These are phyloP conservation scores for Casuarina cunninghamiana DNA, from an alignment of 306 rosid species.

Conservation along the genomic window DNA sequence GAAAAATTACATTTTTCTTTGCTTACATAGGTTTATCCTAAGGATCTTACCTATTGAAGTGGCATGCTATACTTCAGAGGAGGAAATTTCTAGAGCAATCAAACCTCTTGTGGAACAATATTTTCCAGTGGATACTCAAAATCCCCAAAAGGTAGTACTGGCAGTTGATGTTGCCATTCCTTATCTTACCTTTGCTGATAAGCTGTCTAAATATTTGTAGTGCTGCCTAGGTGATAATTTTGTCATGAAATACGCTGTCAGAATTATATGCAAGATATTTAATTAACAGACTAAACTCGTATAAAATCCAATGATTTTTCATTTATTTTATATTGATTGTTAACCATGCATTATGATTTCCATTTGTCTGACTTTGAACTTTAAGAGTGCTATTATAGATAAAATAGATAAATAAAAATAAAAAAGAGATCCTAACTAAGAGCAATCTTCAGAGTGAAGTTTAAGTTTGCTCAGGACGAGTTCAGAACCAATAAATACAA, in stretches of 20 bases:
- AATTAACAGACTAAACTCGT: background rate
- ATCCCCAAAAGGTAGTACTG: conserved; percentile 64
- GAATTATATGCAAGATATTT: background rate
- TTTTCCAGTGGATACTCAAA: conserved; percentile 69
- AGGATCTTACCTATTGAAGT: conserved; percentile 88
- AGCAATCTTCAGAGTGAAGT: background rate
- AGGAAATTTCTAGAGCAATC: conserved; percentile 81
- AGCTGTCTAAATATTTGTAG: conserved; percentile 4
- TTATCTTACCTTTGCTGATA: conserved; percentile 13
- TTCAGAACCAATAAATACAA: background rate
- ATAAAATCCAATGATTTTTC: background rate
- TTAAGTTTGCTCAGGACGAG: background rate
- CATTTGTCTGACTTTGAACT: background rate
- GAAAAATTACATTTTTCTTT: conserved; percentile 8
- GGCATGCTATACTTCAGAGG: conserved; percentile 94
- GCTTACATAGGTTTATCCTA: conserved; percentile 71
- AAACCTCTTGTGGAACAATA: conserved; percentile 67
- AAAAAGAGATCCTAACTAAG: too few relatives aligned
- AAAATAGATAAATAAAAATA: too few relatives aligned
- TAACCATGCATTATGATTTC: background rate
- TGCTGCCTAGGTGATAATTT: conserved; percentile 2
- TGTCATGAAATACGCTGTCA: background rate
- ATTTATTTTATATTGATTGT: background rate
- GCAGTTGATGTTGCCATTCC: background rate
- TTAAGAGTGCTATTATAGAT: background rate